Evolutionary conservation across 345 rosid genomes (phyloP), one percentile per base, ranked within the genome.

Genomic region (Cardamine resedifolia): DNA sequence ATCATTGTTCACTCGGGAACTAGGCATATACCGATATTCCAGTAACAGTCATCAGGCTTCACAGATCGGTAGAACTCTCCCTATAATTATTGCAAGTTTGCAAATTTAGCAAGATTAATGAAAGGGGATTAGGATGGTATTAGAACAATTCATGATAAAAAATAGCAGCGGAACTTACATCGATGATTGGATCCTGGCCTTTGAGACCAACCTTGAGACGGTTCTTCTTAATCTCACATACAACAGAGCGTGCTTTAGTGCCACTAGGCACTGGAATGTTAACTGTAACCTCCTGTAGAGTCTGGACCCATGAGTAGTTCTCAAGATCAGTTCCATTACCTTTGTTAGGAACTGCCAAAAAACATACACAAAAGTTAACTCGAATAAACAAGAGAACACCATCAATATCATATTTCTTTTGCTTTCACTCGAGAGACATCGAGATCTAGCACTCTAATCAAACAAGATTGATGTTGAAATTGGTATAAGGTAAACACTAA

Each of bases 261-360:
- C 99, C 99, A 70, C 44, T 49, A 60, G 97, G 98, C 26, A 95
- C 85, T 0, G 99, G 98, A 62, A 95, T 78, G 62, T 71, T 87
- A 31, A 95, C 72, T n/a, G 82, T 84, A 14, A 90, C 94, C 89
- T 92, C 99, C 76, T 87, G 92, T 47, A 95, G 85, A 53, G 85
- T 81, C 70, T 95, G 99, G n/a, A 87, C 87, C 99, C 99, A 95
- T 8, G 94, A 92, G 77, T 95, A 87, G 15, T 85, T 83, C 71
- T 95, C 97, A 64, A 95, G 78, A 80, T 95, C 98, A 72, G 83
- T 87, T 39, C 98, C 98, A 74, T 95, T 92, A 21, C 99, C 99
- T 55, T 80, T 78, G 81, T 95, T 95, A 60, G 97, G 98, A 78
- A 68, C 99, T 95, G 88, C 81, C 66, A 67, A 11, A 23, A 14